Evolutionary conservation across 805 yeast species (phyloP), one percentile per base, ranked within the genome.

Genomic region (Jamesozyma jinghongensis): DNA sequence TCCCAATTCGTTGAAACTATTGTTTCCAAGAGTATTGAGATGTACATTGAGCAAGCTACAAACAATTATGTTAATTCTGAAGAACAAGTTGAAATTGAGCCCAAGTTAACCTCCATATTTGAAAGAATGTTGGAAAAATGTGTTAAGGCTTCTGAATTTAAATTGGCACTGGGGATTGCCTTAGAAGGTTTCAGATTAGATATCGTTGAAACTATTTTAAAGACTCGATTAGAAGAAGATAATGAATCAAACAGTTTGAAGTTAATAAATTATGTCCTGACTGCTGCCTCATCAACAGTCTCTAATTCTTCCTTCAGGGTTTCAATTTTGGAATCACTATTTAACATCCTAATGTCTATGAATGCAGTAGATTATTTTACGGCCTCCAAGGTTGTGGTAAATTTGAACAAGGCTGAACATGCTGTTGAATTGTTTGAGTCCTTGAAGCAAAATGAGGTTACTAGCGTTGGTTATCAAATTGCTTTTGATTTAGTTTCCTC

Each of bases 401-500:
- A 86, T 62, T 70, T 90, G 57, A 86, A 88, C 61, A 94, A 86
- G 59, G 67, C 77, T 33, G 65, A 68, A 8, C 70, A 84, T 48
- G 94, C 95, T 5, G 70, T 77, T 30, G 69, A 72, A 41, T 66
- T 87, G 36, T 85, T 90, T 61, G 72, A 73, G 50, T 73, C 73
- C 44, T 55, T 85, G 32, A 52, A 56, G 3, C 47, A 58, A 2
- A 61, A 56, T 11, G 62, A 68, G n/a, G 63, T 70, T 37, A 74
- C 70, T 36, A 69, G 77, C 47, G 70, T 83, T 44, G 94, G 94
- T 2, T 85, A 77, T 62, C 98, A 92, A 68, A 85, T 90, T 40
- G 97, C 97, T 1, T 92, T 92, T 61, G 98, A 92, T 61, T 73
- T 92, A 44, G 97, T 88, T 5, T 79, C 79, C 40, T 79, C 94